These are phyloP conservation scores for Talaromyces albobiverticillius DNA, from an alignment of 2,329 filamentous ascomycete species.

Conservation along the genomic window DNA sequence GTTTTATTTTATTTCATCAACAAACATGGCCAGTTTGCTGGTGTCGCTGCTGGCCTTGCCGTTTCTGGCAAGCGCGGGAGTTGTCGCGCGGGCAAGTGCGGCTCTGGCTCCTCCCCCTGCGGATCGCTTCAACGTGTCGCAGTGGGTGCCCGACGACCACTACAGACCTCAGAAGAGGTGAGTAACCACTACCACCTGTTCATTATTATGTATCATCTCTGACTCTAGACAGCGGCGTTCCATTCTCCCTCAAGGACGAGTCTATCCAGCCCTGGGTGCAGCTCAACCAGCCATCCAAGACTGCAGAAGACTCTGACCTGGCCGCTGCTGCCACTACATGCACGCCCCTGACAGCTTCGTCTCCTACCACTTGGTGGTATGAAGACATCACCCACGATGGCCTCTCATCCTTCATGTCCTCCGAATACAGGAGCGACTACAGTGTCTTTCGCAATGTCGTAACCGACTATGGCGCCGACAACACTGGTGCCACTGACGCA, in stretches of 20 bases:
- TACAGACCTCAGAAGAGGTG: slow-evolving; percentile 15
- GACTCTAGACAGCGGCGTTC: slow-evolving; percentile 18
- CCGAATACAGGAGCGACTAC: slow-evolving; percentile 26
- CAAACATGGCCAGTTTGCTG: slow-evolving; percentile 10
- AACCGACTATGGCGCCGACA: slow-evolving; percentile 31
- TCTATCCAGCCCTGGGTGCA: slow-evolving; percentile 19
- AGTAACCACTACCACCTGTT: not conserved
- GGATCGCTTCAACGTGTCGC: slow-evolving; percentile 3
- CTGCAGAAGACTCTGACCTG: not conserved
- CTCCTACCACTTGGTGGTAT: slow-evolving; percentile 21
- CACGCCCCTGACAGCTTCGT: slow-evolving; percentile 13
- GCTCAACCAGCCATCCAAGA: slow-evolving; percentile 1
- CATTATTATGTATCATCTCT: not conserved
- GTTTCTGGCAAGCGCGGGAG: slow-evolving; percentile 7
- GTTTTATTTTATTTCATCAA: not conserved
- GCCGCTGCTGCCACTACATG: slow-evolving; percentile 7
- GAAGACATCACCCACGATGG: slow-evolving; percentile 28
- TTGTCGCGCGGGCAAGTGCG: not conserved
- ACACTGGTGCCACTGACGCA: slow-evolving; percentile 29
- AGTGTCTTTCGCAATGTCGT: slow-evolving; percentile 37
- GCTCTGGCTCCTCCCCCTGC: not conserved
- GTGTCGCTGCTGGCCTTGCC: slow-evolving; percentile 10
- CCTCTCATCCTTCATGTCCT: slow-evolving; percentile 25
- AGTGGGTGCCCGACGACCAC: slow-evolving; percentile 8
- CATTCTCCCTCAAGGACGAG: slow-evolving; percentile 19